These are phyloP conservation scores for Huntiella decipiens DNA, from an alignment of 2,329 filamentous ascomycete genomes.

Conservation along the genomic window DNA sequence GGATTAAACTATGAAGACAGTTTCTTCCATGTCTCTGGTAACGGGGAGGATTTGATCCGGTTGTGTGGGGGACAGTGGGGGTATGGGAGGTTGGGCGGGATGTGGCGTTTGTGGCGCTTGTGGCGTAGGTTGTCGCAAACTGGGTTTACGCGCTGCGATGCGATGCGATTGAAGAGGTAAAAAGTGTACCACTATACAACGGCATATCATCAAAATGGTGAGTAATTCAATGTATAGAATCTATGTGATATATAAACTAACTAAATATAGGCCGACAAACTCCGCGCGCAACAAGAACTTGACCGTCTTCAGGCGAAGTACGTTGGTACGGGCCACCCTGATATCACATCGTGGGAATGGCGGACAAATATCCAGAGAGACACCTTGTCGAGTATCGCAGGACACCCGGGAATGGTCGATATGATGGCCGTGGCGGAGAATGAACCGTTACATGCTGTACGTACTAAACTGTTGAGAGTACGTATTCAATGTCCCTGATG, in stretches of 20 bases:
- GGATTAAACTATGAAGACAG: too few relatives aligned
- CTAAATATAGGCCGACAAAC: slow-evolving; percentile 63
- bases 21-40: too few relatives aligned
- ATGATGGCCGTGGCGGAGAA: slow-evolving; percentile 86
- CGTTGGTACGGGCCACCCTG: slow-evolving; percentile 86
- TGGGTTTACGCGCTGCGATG: neutral
- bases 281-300: slow-evolving; percentile 92
- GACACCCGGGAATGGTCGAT: slow-evolving; percentile 70
- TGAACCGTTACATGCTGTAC: slow-evolving; percentile 61
- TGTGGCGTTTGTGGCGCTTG: neutral
- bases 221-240: neutral
- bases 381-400: slow-evolving; percentile 72
- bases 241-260: neutral
- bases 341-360: slow-evolving; percentile 97
- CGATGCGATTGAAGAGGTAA: too few relatives aligned
- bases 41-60: too few relatives aligned
- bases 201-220: neutral
- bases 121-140: neutral
- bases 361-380: slow-evolving; percentile 89
- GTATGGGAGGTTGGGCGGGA: neutral
- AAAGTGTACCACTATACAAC: neutral
- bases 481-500: slow-evolving; percentile 12
- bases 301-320: slow-evolving; percentile 92
- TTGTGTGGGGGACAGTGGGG: neutral
- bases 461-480: slow-evolving; percentile 61